Evolutionary conservation across 257 asterid species (phyloP).

Genomic region (Anisodus acutangulus): DNA sequence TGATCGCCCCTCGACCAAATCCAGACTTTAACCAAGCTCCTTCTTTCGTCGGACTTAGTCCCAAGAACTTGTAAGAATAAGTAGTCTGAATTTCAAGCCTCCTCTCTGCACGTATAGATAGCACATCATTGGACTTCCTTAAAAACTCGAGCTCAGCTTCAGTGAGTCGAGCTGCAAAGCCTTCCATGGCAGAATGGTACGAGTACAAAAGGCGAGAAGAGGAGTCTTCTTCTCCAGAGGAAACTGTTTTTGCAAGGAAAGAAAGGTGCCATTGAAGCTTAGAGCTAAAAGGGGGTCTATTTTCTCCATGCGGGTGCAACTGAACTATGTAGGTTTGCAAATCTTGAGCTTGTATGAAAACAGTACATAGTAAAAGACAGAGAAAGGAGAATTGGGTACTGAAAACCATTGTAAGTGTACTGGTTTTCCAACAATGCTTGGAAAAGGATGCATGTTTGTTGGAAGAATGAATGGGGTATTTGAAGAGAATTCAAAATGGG

Average conservation of each 20-base stretch:
- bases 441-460: conserved; percentile 43
- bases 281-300: conserved; percentile 54
- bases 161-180: conserved; percentile 81
- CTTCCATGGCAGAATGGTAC: conserved; percentile 74
- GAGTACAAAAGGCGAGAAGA: conserved; percentile 79
- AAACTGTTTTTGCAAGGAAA: conserved; percentile 54
- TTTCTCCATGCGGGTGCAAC: conserved; percentile 63
- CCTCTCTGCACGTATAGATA: conserved; percentile 70
- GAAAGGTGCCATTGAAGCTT: conserved; percentile 84
- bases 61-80: conserved; percentile 79
- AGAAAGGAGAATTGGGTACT: conserved; percentile 38
- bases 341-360: conserved; percentile 47
- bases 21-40: conserved; percentile 69
- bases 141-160: conserved; percentile 50
- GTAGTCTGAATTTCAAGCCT: conserved; percentile 71
- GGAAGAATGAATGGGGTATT: conserved; percentile 49
- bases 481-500: conserved; percentile 42
- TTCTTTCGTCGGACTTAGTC: conserved; percentile 52
- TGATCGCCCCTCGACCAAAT: conserved; percentile 73
- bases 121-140: conserved; percentile 48
- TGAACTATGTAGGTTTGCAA: conserved; percentile 80
- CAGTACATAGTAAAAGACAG: conserved; percentile 37
- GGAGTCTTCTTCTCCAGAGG: conserved; percentile 39
- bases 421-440: background rate
- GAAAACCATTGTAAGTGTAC: conserved; percentile 44